Base-by-base conservation (phyloP, 2,329 filamentous ascomycete species). In the Neobulgaria alba region DNA sequence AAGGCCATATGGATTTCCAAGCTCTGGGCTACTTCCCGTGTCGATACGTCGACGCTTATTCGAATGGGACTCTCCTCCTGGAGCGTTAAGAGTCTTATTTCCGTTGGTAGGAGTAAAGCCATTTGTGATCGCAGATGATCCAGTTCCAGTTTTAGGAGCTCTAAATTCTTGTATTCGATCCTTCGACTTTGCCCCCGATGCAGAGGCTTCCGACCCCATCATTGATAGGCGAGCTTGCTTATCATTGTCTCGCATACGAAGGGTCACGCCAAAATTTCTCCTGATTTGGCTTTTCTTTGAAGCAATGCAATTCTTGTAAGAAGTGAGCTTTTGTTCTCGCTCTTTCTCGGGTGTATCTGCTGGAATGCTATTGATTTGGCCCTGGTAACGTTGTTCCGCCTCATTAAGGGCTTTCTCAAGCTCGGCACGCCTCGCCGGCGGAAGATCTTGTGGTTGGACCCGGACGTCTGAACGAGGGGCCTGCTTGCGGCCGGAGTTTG, bases 201-300 rank as follows among this genome's bases (percentile, higher is more conserved):
- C n/a, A n/a, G n/a, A n/a, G n/a, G n/a, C n/a, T n/a, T n/a, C n/a
- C n/a, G n/a, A n/a, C n/a, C n/a, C n/a, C n/a, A n/a, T n/a, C n/a
- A n/a, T n/a, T n/a, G n/a, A n/a, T n/a, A n/a, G 34, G 26, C 43
- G 38, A 12, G 45, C 44, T 12, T 39, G 30, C 47, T 56, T 58
- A 16, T 58, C 54, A 21, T 46, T 51, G 8, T 56, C 47, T 9
- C 55, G 38, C 39, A 57, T 39, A 5, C 56, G 45, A n/a, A 58
- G 38, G 32, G 43, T 56, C 3, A 58, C 56, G 19, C 53, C 53
- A 41, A 51, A 51, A 2, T 38, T 35, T 39, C 49, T 52, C 4
- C 56, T 47, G 20, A 57, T 56, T 14, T 55, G 50, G 26, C 46
- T 51, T 36, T 57, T 55, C 18, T 45, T 50, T 2, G 56, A 55